Evolutionary conservation across 306 rosid species (phyloP), one percentile per base, ranked within the genome.

Genomic region (Vigna trinervia): DNA sequence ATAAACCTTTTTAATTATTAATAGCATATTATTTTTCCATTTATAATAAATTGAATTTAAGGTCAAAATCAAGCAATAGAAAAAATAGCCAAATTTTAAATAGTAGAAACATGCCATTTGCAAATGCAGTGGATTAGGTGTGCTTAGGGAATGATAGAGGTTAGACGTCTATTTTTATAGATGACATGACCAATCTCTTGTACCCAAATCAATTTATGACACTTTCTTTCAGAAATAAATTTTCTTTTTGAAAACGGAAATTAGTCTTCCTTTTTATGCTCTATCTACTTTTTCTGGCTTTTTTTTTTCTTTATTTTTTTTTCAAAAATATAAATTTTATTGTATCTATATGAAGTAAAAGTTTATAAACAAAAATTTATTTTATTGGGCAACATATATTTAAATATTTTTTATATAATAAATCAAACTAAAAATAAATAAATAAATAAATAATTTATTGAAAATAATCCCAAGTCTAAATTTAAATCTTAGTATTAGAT

Each of bases 41-140:
- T n/a, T 48, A 36, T 6, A 53, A 71, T 12, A 71, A 11, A 17
- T 52, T 71, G 6, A 52, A 13, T 48, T 2, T 38, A 8, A 23
- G 10, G 45, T 43, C 45, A 43, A 39, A 6, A 23, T 23, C 26
- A 53, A 38, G 9, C 22, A 73, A 32, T 6, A 30, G 0, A 62
- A 62, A 32, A 46, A 47, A 32, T 32, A 13, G 6, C 38, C 19
- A 34, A 63, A 58, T 0, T 47, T 61, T 30, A 34, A 75, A 61
- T 45, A 32, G 3, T 1, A 47, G 39, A 52, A 51, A 76, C 80
- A 76, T 63, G 62, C 54, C 73, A 76, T 36, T 50, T 50, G 73
- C 64, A 14, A 36, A 64, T 65, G 80, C 51, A 65, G 19, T 53
- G 39, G 36, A 54, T 23, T 52, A 52, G 17, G 43, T 22, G 43